Percentiles rank a stretch among this genome's conserved stretches.
Conservation (phyloP, 163 green algal genomes). For the Coccomyxa subellipsoidea region DNA sequence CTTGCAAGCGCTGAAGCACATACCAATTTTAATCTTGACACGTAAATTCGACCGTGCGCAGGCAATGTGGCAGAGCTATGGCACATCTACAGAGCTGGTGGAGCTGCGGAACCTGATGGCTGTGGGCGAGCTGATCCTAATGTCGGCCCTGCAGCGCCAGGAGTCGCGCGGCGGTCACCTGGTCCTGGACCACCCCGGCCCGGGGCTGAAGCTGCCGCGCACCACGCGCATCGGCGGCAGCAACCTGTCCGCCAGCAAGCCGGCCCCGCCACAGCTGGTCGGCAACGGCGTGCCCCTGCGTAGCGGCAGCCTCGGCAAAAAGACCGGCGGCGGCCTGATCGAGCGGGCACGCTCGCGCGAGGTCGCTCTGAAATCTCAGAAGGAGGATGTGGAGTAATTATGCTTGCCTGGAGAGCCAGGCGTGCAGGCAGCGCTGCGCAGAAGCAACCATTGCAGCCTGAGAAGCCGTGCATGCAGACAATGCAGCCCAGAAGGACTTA, state of each 20-base stretch:
- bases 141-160: conserved; percentile 41
- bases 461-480: no score
- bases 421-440: background rate
- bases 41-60: no score
- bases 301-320: background rate
- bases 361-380: background rate
- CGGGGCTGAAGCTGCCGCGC: background rate
- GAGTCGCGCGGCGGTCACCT: conserved; percentile 51
- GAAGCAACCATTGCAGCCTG: no score
- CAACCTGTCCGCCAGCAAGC: background rate
- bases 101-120: conserved; percentile 85
- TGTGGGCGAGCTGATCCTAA: conserved; percentile 54
- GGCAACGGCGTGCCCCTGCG: background rate
- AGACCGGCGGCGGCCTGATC: background rate
- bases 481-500: no score
- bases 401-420: background rate
- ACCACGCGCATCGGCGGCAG: background rate
- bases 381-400: background rate
- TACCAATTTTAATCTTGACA: no score
- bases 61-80: conserved; percentile 44
- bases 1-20: no score
- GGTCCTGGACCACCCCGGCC: conserved; percentile 37
- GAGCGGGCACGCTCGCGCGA: background rate
- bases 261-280: background rate
- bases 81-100: conserved; percentile 53